Percentiles rank a stretch among this genome's conserved stretches.
phyloP scores from a whole-genome alignment of 768 basidiomycete species.

The Lyophyllum decastes region DNA sequence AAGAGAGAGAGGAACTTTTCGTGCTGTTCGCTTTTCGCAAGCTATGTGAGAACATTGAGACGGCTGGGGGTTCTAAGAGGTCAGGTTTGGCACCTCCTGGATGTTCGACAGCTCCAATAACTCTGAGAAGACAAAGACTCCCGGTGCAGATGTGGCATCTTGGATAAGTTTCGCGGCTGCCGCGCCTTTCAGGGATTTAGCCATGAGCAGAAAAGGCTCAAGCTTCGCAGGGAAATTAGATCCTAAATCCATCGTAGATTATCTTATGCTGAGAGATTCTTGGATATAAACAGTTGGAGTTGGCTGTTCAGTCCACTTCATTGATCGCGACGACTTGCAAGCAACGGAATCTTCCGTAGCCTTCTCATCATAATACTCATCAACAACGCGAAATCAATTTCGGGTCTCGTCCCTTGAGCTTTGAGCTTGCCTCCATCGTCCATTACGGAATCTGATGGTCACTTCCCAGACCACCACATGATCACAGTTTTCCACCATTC shows the following conservation, averaged over 20 bases:
- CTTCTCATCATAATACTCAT: neutral
- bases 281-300: neutral
- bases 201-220: slow-evolving; percentile 91
- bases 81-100: slow-evolving; percentile 62
- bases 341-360: neutral
- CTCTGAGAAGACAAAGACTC: slow-evolving; percentile 92
- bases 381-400: neutral
- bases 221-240: slow-evolving; percentile 67
- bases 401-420: neutral
- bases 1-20: slow-evolving; percentile 64
- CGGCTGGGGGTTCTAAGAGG: neutral
- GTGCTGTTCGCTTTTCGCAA: slow-evolving; percentile 66
- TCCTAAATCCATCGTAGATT: slow-evolving; percentile 56
- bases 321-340: neutral
- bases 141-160: slow-evolving; percentile 86
- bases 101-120: slow-evolving; percentile 82
- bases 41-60: slow-evolving; percentile 40
- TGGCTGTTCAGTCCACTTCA: neutral
- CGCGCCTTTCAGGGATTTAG: slow-evolving; percentile 89
- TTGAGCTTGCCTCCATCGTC: neutral
- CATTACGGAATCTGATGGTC: too few species aligned
- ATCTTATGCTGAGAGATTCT: neutral
- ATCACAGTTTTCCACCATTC: too few species aligned
- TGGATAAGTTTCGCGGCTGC: slow-evolving; percentile 87
- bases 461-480: too few species aligned